Base-by-base conservation (phyloP, 2,329 filamentous ascomycete species). In the Arachnomyces sp. region DNA sequence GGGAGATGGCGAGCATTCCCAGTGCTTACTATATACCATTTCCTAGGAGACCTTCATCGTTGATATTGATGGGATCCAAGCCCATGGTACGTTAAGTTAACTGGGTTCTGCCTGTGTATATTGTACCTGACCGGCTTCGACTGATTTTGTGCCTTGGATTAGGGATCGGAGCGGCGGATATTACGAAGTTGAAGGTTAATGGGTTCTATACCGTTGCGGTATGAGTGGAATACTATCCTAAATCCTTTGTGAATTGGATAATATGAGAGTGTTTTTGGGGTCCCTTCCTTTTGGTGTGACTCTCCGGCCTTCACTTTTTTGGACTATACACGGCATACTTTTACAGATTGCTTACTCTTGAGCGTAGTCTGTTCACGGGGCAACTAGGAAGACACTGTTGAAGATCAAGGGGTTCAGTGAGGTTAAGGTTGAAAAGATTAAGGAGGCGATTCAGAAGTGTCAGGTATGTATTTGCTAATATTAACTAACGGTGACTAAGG, bases 371-470 rank as follows among this genome's bases (percentile, higher is more conserved):
- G 75, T 83, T 28, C 71, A 79, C 47, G 66, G 70, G 12, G 74
- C 76, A 12, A 80, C 77, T 31, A 71, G 75, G 38, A 75, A 72
- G 51, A 75, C 68, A 13, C 66, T 84, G 12, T 61, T 78, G 39
- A 82, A 78, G 56, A 82, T 84, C 58, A 82, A 81, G 53, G 80
- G 80, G 7, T 82, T 83, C 59, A 82, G 78, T 42, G 80, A 83
- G 55, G 69, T 77, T 53, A 84, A 84, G 57, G 80, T 83, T 3
- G 80, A 84, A 47, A 84, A 83, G 57, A 72, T 84, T 55, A 83
- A 81, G 53, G 80, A 84, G 49, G 80, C 80, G 36, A 71, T 78
- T 39, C 68, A 69, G 34, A 81, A 81, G 57, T 78, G 74, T 44
- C 62, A 74, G 57, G 75, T 78, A 58, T 40, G 60, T 52, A 4